Base-by-base conservation (phyloP, 2,329 filamentous ascomycete species). In the Microcyclospora tardicrescens region DNA sequence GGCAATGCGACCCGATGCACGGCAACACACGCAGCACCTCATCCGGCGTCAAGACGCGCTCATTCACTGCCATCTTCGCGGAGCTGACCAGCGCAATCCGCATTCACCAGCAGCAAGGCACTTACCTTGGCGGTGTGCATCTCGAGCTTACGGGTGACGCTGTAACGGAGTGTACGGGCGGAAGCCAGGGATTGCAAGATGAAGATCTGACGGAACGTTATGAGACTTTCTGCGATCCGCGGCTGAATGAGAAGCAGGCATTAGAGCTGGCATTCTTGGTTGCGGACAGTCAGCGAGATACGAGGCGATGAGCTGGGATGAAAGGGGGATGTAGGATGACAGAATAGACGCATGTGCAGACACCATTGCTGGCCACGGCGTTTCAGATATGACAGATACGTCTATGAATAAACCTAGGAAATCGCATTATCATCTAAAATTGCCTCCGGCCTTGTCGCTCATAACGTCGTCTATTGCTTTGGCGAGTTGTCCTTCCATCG, bases 1-100 rank as follows among this genome's bases (percentile, higher is more conserved):
- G 89, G 89, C 91, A 96, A 65, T 96, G 89, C 64, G 91, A 98
- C 63, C 91, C 91, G 15, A 98, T 98, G 91, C 91, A 98, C 64
- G 91, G 91, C 24, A 80, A 80, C 57, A 78, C 74, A 1, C 68
- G 71, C 35, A 68, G 69, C 35, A 89, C 84, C 0, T 72, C 75
- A 0, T 67, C 73, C 0, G 86, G 86, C 16, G 76, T 95, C 65
- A 98, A 98, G 69, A 98, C 91, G 2, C 76, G 91, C 12, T 80
- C 82, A 39, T 98, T 98, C 69, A 75, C 75, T 45, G 82, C 91
- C 58, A 94, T 98, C 53, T 79, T 95, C 58, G 75, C 75, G 1
- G 91, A 98, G 67, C 72, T 98, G 33, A 76, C 79, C 44, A 77
- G 85, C 53, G 87, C 87, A 1, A 70, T 96, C 36, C 71, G 74